These are phyloP conservation scores for Phytophthora citrophthora DNA, from an alignment of 352 stramenopile genomes.

Conservation along the genomic window DNA sequence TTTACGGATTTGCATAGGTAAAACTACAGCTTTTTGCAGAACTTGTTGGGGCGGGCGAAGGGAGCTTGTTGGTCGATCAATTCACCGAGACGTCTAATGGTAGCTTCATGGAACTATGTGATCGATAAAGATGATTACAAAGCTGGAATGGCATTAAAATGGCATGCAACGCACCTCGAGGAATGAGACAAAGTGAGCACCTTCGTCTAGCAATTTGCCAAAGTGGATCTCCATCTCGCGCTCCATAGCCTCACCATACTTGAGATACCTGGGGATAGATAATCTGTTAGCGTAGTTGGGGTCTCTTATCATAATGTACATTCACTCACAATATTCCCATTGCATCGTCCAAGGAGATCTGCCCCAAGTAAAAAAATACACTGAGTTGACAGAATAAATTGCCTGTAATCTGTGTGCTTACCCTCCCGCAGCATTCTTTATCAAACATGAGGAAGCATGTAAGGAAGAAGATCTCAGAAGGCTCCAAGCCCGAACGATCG, in stretches of 20 bases:
- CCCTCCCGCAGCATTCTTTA: slow-evolving; percentile 69
- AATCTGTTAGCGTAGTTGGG: background rate
- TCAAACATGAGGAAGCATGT: slow-evolving; percentile 88
- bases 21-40: slow-evolving; percentile 48
- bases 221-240: slow-evolving; percentile 83
- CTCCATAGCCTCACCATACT: slow-evolving; percentile 82
- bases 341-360: slow-evolving; percentile 80
- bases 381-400: background rate
- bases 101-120: slow-evolving; percentile 64
- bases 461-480: slow-evolving; percentile 81
- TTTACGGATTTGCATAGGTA: slow-evolving; percentile 2
- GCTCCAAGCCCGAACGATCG: slow-evolving; percentile 73
- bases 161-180: slow-evolving; percentile 39
- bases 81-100: slow-evolving; percentile 57
- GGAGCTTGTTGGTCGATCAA: slow-evolving; percentile 70
- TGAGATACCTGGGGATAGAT: slow-evolving; percentile 53
- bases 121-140: background rate
- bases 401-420: slow-evolving; percentile 24
- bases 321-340: slow-evolving; percentile 78
- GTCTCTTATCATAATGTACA: background rate
- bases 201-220: slow-evolving; percentile 65
- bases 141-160: background rate
- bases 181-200: slow-evolving; percentile 70
- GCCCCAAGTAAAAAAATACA: background rate
- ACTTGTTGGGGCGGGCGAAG: slow-evolving; percentile 54